These are phyloP conservation scores for Sugiyamaella qingdaonensis DNA, from an alignment of 805 yeast genomes.

Conservation along the genomic window DNA sequence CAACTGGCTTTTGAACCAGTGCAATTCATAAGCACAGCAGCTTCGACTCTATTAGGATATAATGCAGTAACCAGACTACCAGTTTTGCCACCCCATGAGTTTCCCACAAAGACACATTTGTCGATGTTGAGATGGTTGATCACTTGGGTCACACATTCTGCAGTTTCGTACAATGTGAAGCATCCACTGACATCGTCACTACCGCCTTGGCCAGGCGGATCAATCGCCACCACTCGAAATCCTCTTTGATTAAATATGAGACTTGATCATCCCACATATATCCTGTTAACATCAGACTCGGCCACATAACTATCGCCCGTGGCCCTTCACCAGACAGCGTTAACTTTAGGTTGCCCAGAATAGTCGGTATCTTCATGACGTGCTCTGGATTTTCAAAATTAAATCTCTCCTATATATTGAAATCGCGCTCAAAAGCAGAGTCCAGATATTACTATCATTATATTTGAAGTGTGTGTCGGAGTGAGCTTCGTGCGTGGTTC, in stretches of 20 bases:
- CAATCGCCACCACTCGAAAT: neutral
- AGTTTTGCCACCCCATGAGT: slow-evolving; percentile 12
- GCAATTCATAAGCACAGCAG: slow-evolving; percentile 8
- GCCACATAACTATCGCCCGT: slow-evolving; percentile 1
- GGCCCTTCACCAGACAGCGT: neutral
- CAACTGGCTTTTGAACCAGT: slow-evolving; percentile 8
- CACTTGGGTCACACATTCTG: neutral
- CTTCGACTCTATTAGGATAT: slow-evolving; percentile 3
- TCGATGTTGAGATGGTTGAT: neutral
- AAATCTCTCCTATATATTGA: too few relatives aligned
- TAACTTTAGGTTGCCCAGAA: neutral
- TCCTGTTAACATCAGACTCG: slow-evolving; percentile 5
- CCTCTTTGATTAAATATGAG: neutral
- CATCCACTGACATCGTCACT: neutral
- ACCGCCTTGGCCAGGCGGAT: slow-evolving; percentile 10
- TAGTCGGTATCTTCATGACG: neutral
- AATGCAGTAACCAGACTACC: slow-evolving; percentile 5
- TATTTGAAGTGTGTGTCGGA: too few relatives aligned
- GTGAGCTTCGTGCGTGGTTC: too few relatives aligned
- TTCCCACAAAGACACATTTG: slow-evolving; percentile 3
- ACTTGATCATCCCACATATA: slow-evolving; percentile 6
- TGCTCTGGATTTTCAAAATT: neutral
- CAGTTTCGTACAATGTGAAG: slow-evolving; percentile 3
- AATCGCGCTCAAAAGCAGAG: too few relatives aligned
- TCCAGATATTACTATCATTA: too few relatives aligned